A percentile compares a stretch with the other conserved stretches of the same genome.
Evolutionary conservation across 2,329 filamentous ascomycete genomes (phyloP).

Genomic region (Cercospora sesami): DNA sequence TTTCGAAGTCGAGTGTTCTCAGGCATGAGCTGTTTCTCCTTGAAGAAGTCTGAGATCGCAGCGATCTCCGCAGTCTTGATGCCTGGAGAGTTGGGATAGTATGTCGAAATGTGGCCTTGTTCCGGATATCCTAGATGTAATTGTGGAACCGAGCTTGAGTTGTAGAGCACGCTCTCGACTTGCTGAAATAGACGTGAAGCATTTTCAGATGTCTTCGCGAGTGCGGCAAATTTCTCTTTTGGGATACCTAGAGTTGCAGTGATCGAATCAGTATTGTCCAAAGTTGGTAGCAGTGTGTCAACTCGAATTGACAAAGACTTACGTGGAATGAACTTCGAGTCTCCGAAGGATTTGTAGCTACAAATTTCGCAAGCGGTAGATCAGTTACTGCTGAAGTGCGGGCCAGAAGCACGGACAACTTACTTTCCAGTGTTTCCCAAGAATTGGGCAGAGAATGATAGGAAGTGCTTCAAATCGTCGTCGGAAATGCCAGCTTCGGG

Average conservation of each 20-base stretch:
- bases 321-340: slow-evolving; percentile 55
- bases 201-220: slow-evolving; percentile 45
- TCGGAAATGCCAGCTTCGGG: slow-evolving; percentile 46
- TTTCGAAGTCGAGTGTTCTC: slow-evolving; percentile 54
- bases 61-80: slow-evolving; percentile 53
- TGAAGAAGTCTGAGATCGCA: slow-evolving; percentile 49
- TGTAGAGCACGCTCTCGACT: slow-evolving; percentile 49
- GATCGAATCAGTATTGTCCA: neutral
- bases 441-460: slow-evolving; percentile 50
- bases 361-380: neutral
- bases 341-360: slow-evolving; percentile 31
- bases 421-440: slow-evolving; percentile 58
- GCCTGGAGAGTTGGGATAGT: slow-evolving; percentile 52
- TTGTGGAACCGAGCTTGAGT: slow-evolving; percentile 43
- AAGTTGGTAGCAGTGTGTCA: neutral
- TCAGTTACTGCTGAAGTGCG: neutral
- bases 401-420: neutral
- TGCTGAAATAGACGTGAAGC: slow-evolving; percentile 45
- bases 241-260: slow-evolving; percentile 32
- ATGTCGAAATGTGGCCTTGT: slow-evolving; percentile 51
- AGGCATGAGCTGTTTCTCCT: slow-evolving; percentile 49
- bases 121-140: slow-evolving; percentile 54
- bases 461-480: slow-evolving; percentile 43
- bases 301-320: neutral
- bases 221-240: slow-evolving; percentile 45